Base-by-base conservation (phyloP, 2,329 filamentous ascomycete species). In the Fusarium redolens region DNA sequence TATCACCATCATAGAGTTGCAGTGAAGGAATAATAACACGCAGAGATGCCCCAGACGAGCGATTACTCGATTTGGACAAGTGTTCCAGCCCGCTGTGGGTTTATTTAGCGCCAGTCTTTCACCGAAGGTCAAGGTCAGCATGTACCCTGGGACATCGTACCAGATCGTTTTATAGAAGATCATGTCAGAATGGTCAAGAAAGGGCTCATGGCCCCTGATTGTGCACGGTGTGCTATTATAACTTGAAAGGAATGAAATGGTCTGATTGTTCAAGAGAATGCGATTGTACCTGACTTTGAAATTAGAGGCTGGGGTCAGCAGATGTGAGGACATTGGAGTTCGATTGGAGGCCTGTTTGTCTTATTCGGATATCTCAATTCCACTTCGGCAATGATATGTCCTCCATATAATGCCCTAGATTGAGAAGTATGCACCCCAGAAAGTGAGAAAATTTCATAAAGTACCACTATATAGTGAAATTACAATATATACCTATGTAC, bases 51-150 rank as follows among this genome's bases (percentile, higher is more conserved):
- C 44, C 71, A 73, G 44, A 73, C 69, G 75, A 77, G 71, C 69
- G 52, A 69, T 77, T 77, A 37, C 75, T 58, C 10, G 40, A 64
- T 71, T 28, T 28, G 71, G 73, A 56, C 65, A 72, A 61, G 75
- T 63, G 73, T 57, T 47, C 57, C 25, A 52, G 37, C 54, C 45
- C 38, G 45, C 51, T 61, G 52, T 28, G 31, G 41, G 58, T 56
- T 52, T 41, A 68, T 55, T 56, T 73, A 60, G 70, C 70, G 61
- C 61, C 28, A 35, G 48, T 48, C 35, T 30, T 35, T 67, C 40
- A 61, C 57, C 55, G 37, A 66, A 44, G 41, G 50, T 52, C 37
- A 65, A 48, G 35, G 47, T 44, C 47, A 58, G 33, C n/a, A 41
- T 22, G 45, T 44, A 43, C 18, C 40, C 15, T 65, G 30, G 48